Evolutionary conservation across 148 eudicot genomes (phyloP).

Genomic region (Amaranthus hypochondriacus): DNA sequence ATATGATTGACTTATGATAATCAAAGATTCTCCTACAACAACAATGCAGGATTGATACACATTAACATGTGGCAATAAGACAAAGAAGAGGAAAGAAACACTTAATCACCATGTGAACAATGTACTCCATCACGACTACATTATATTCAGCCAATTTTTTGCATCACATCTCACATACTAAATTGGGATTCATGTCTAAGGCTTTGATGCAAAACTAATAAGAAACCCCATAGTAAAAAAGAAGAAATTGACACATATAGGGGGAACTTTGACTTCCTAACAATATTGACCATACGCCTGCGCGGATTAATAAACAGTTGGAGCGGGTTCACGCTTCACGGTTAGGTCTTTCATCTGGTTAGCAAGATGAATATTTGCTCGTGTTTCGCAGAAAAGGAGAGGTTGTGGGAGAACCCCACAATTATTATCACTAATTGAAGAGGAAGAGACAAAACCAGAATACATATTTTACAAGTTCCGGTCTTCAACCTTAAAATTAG

Average conservation of each 20-base stretch:
- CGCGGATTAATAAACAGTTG: background rate
- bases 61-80: background rate
- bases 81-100: background rate
- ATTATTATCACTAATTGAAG: background rate
- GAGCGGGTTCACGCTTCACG: background rate
- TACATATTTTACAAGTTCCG: background rate
- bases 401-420: background rate
- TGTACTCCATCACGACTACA: background rate
- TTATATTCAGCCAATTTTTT: background rate
- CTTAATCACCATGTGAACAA: background rate
- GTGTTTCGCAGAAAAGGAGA: background rate
- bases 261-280: background rate
- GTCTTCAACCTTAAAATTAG: slow-evolving; percentile 4
- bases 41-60: too few species aligned
- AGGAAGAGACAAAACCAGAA: background rate
- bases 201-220: background rate
- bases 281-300: background rate
- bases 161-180: background rate
- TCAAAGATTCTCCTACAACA: too few species aligned
- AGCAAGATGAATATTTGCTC: background rate
- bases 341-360: background rate
- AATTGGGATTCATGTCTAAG: background rate
- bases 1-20: too few species aligned
- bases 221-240: background rate
- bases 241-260: background rate